Conservation (phyloP, 2,329 filamentous ascomycete species). For the Sclerotinia subarctica region DNA sequence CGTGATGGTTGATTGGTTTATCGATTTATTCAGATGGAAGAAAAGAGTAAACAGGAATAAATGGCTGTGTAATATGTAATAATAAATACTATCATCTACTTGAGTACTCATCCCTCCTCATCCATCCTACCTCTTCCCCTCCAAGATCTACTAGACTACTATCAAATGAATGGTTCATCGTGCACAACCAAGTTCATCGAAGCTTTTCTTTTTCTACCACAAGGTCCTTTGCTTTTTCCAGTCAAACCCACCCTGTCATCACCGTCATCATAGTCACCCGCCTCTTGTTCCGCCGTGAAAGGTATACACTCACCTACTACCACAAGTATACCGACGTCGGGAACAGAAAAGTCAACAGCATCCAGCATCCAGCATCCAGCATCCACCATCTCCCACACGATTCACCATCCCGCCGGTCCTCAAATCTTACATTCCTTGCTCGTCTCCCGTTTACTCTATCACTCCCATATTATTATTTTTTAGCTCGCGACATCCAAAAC, state of each 20-base stretch:
- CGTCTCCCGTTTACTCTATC: not conserved
- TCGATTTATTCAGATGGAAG: not conserved
- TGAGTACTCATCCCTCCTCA: not conserved
- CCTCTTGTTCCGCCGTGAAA: not conserved
- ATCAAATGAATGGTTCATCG: not conserved
- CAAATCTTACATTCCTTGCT: slow-evolving; percentile 18
- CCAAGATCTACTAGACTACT: not conserved
- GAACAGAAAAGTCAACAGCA: not conserved
- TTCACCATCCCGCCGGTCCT: not conserved
- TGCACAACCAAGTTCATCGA: not conserved
- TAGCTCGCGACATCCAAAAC: not conserved
- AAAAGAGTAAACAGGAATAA: not conserved
- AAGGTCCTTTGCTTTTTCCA: not conserved
- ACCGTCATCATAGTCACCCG: not conserved
- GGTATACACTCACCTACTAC: not conserved
- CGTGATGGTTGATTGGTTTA: not conserved
- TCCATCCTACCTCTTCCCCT: not conserved
- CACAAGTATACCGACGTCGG: not conserved
- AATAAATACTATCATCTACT: not conserved
- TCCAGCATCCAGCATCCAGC: not conserved
- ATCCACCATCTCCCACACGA: not conserved
- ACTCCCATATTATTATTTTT: not conserved
- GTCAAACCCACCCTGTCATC: not conserved
- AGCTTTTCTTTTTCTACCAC: not conserved
- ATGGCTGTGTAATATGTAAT: not conserved